Evolutionary conservation across 148 eudicot genomes (phyloP).

Genomic region (Bassia scoparia): DNA sequence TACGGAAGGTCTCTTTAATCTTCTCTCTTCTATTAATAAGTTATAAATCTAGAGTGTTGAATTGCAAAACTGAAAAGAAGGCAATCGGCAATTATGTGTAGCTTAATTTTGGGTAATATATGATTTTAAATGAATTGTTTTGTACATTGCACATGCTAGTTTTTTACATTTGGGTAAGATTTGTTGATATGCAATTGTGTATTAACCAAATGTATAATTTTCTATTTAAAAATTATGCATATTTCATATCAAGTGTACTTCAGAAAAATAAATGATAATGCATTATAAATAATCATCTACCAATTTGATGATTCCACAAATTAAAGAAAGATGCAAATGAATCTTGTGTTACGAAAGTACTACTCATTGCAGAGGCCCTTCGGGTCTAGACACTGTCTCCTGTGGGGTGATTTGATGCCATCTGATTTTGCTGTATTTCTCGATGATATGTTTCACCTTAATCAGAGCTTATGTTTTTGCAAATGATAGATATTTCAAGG

Average conservation of each 20-base stretch:
- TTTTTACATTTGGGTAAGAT: neutral
- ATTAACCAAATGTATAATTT: neutral
- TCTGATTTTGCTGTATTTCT: neutral
- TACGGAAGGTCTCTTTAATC: constrained; percentile 71
- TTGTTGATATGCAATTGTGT: too few relatives aligned
- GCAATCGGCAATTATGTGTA: neutral
- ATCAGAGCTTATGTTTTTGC: neutral
- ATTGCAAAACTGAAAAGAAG: neutral
- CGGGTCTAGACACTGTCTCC: neutral
- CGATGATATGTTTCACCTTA: neutral
- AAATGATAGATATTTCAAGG: neutral
- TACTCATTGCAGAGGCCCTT: neutral
- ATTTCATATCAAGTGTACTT: too few relatives aligned
- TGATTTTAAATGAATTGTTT: neutral
- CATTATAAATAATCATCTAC: too few relatives aligned
- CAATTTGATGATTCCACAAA: too few relatives aligned
- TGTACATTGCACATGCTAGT: neutral
- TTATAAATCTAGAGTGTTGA: too few relatives aligned
- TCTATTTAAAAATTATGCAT: too few relatives aligned
- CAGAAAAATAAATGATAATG: too few relatives aligned
- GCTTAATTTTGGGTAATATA: neutral
- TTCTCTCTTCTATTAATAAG: neutral
- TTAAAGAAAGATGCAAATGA: neutral
- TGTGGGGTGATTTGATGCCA: neutral
- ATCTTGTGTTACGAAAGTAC: neutral